Evolutionary conservation across 179 eudicot species (phyloP).

Genomic region (Spergularia azorica): DNA sequence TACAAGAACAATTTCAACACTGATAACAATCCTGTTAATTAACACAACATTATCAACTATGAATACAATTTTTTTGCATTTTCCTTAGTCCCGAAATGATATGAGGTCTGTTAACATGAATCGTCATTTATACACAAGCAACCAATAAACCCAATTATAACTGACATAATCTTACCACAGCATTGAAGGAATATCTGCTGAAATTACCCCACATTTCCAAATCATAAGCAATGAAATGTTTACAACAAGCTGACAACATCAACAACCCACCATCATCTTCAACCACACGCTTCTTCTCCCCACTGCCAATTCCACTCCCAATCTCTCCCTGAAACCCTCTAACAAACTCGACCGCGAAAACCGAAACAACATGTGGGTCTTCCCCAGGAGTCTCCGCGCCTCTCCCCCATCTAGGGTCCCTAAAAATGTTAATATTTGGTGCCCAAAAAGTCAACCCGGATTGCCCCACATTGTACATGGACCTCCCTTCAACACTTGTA

Average conservation of each 20-base stretch:
- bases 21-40: too few species aligned
- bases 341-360: constrained; percentile 63
- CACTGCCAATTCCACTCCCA: background rate
- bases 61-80: too few species aligned
- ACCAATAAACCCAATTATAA: background rate
- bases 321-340: constrained; percentile 61
- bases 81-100: too few species aligned
- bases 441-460: constrained; percentile 96
- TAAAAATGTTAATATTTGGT: constrained; percentile 77
- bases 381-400: constrained; percentile 98
- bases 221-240: constrained; percentile 95
- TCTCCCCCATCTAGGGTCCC: constrained; percentile 99
- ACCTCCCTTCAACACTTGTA: constrained; percentile 69
- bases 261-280: constrained; percentile 42
- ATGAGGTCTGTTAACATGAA: too few species aligned
- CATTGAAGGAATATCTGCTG: constrained; percentile 81
- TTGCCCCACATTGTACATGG: constrained; percentile 84
- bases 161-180: constrained; percentile 52
- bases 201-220: constrained; percentile 70
- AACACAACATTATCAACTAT: too few species aligned
- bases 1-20: background rate
- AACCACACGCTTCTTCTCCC: background rate
- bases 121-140: too few species aligned
- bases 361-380: constrained; percentile 69
- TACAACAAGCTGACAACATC: constrained; percentile 95